Percentiles rank a stretch among this genome's conserved stretches.
Conservation (phyloP, 2,329 filamentous ascomycete genomes). For the Pyrenophora graminea region DNA sequence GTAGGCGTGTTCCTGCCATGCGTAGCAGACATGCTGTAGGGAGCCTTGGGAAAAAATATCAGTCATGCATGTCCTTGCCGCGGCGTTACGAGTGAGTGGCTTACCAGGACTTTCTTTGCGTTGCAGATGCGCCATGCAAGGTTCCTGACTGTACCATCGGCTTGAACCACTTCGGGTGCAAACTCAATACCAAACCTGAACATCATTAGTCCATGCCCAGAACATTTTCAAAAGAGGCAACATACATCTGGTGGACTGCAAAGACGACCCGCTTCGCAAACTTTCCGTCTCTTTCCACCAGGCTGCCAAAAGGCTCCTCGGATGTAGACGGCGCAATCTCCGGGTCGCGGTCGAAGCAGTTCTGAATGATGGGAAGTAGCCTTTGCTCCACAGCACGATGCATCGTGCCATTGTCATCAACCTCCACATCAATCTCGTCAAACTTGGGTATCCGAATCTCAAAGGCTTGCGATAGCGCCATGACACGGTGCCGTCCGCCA, state of each 20-base stretch:
- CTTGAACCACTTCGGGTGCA: constrained; percentile 86
- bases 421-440: constrained; percentile 70
- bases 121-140: constrained; percentile 94
- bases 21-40: constrained; percentile 55
- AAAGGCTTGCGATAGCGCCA: constrained; percentile 92
- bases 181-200: constrained; percentile 86
- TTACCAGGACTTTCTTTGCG: constrained; percentile 90
- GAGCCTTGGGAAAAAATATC: constrained; percentile 39
- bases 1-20: constrained; percentile 48
- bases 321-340: constrained; percentile 82
- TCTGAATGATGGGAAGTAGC: constrained; percentile 80
- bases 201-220: not conserved
- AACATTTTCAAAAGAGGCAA: constrained; percentile 2
- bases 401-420: constrained; percentile 64
- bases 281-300: constrained; percentile 85
- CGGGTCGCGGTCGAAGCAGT: constrained; percentile 90
- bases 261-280: constrained; percentile 90
- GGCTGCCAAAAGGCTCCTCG: constrained; percentile 80
- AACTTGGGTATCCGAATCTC: constrained; percentile 85
- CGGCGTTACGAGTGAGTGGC: constrained; percentile 41
- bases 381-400: constrained; percentile 74
- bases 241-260: constrained; percentile 88
- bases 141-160: constrained; percentile 87
- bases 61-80: not conserved
- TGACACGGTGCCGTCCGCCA: constrained; percentile 86